Evolutionary conservation across 371 early-diverging fungal genomes (phyloP), one percentile per base, ranked within the genome.

Genomic region (Sporodiniella umbellata): DNA sequence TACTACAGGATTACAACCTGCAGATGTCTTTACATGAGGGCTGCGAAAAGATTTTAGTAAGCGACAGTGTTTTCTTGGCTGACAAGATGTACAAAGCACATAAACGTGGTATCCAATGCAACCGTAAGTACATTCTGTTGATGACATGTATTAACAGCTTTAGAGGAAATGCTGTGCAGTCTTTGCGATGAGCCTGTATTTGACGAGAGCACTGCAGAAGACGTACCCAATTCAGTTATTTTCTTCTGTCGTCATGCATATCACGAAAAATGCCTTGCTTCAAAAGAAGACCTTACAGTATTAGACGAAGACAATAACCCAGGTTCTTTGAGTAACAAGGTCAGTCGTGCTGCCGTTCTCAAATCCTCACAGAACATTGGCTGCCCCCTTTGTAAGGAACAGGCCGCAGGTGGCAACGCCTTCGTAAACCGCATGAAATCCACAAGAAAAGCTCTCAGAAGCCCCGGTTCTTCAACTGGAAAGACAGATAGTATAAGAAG

Each of bases 1-100:
- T 97, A 37, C 68, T 96, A 54, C 85, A 89, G 42, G 96, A 96
- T 59, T 92, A 85, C 50, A 87, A 90, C 33, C 75, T 95, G n/a
- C 96, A 95, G 63, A 70, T 70, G 80, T 86, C 86, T 3, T 68
- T 96, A 31, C 83, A 90, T 26, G 84, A 90, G 60, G 95, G 94
- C 0, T 94, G 94, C 64, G 82, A 87, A 53, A 87, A 87, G 48
- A 92, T 96, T 39, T 62, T 95, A 30, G 82, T 87, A 8, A 84
- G 83, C 46, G 95, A 96, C 61, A 89, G 91, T 42, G 83, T 88
- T 21, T 81, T 83, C 31, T 71, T 93, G 44, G 83, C 90, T 4
- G 84, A 87, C 42, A 84, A 82, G 15, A 78, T 93, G 62, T 83
- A 86, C 33, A 67, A 71, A 21, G 71, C 81, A 19, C 93, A 91